Base-by-base conservation (phyloP, 768 basidiomycete species). In the Pulveroboletus sp. region DNA sequence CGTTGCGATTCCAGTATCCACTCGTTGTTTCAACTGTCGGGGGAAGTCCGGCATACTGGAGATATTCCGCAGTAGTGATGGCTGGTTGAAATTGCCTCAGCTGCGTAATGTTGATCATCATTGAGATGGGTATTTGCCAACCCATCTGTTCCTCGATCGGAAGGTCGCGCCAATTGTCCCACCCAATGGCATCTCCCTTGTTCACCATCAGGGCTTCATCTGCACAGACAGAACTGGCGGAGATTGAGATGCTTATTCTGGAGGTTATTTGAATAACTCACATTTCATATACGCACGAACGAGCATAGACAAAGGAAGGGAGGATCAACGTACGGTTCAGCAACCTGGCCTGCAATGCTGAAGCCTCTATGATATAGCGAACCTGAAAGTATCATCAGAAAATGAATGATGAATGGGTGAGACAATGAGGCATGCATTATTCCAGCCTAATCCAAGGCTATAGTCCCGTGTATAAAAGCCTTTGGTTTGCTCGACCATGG, bases 381-480 rank as follows among this genome's bases (percentile, higher is more conserved):
- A 75, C 62, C 74, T 73, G 32, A 14, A 27, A 50, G 13, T 13
- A 2, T 12, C 1, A 7, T 56, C n/a, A 58, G 45, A 34, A 23
- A 35, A 40, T 19, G n/a, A 14, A n/a, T 41, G 25, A 34, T 10
- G 14, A 14, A 45, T 19, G 34, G n/a, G n/a, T n/a, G n/a, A 8
- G 34, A 33, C 6, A 20, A 31, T 13, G n/a, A 12, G 10, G 57
- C 69, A 31, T 43, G 64, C 72, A 36, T 75, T 76, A 44, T 75
- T 75, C 72, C 74, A 76, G 3, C 74, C 74, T n/a, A 75, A 53
- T 16, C 73, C 72, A 8, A 74, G 60, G 55, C 72, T 75, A 56
- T 63, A 75, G 31, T 76, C 73, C 25, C 75, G 65, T 7, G 63
- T 58, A 45, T 67, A 75, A 47, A 66, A 76, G 16, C 74, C 74